These are phyloP conservation scores for Pinus albicaulis DNA, from an alignment of 75 land plant genomes.

Conservation along the genomic window DNA sequence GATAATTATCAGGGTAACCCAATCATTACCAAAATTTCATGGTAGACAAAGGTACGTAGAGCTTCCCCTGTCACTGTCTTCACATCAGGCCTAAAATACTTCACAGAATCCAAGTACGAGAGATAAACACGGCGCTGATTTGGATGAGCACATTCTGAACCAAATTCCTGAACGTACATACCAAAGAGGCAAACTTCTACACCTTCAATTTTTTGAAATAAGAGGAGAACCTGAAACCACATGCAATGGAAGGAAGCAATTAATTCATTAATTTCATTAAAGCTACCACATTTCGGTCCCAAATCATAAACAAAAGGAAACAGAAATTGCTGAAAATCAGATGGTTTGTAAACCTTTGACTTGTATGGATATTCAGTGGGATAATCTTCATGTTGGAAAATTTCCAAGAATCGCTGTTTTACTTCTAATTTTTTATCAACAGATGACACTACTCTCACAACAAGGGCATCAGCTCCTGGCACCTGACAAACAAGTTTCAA, in stretches of 20 bases:
- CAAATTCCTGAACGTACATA: conserved; percentile 99
- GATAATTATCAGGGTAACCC: too few relatives aligned
- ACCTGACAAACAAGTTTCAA: conserved; percentile 10
- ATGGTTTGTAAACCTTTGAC: conserved; percentile 21
- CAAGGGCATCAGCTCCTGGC: conserved; percentile 28
- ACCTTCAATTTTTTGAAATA: conserved; percentile 99
- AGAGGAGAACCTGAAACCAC: conserved; percentile 62
- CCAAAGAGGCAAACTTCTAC: conserved; percentile 98
- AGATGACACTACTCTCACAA: conserved; percentile 29
- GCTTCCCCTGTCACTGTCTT: conserved; percentile 88
- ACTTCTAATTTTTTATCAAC: conserved; percentile 33
- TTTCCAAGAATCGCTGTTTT: conserved; percentile 10
- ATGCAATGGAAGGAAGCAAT: too few relatives aligned
- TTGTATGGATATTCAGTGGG: conserved; percentile 26
- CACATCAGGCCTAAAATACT: conserved; percentile 96
- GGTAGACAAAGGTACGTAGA: conserved; percentile 96
- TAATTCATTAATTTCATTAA: not conserved
- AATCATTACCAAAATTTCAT: conserved; percentile 82
- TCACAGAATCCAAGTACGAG: conserved; percentile 96
- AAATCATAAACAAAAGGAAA: conserved; percentile 1
- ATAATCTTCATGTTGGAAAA: conserved; percentile 22
- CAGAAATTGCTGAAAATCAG: conserved; percentile 9
- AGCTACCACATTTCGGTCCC: not conserved
- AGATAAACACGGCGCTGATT: conserved; percentile 96
- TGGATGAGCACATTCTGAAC: conserved; percentile 74